phyloP scores from a whole-genome alignment of 2,329 filamentous ascomycete species.

The Chalaropsis ovoidea region DNA sequence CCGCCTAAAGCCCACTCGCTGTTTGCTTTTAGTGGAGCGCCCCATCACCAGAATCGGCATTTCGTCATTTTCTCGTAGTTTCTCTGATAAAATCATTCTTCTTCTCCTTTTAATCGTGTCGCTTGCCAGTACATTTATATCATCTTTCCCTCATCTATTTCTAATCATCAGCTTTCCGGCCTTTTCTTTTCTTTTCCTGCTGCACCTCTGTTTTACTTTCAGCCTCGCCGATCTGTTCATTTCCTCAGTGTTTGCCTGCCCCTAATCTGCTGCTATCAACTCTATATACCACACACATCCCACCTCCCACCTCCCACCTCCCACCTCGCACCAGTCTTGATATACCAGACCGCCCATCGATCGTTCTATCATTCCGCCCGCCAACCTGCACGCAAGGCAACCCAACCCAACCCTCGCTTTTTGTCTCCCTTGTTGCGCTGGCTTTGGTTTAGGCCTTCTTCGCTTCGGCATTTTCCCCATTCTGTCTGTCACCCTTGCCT shows the following conservation, averaged over 20 bases:
- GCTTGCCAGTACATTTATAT: not conserved
- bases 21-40: not conserved
- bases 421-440: not conserved
- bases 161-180: not conserved
- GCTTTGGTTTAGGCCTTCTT: not conserved
- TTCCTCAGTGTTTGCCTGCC: not conserved
- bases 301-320: no score
- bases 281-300: not conserved
- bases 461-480: not conserved
- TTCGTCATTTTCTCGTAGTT: conserved; percentile 9
- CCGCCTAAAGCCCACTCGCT: not conserved
- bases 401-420: conserved; percentile 8
- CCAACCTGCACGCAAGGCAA: not conserved
- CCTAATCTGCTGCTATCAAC: not conserved
- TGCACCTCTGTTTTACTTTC: not conserved
- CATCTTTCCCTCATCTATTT: not conserved
- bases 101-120: not conserved
- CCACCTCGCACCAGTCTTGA: no score
- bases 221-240: not conserved
- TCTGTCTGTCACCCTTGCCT: not conserved
- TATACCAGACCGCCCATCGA: no score
- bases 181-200: not conserved
- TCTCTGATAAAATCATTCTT: not conserved
- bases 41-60: not conserved
- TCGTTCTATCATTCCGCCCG: not conserved